Conservation (phyloP, 2,329 filamentous ascomycete genomes). For the Pyrenophora graminea region DNA sequence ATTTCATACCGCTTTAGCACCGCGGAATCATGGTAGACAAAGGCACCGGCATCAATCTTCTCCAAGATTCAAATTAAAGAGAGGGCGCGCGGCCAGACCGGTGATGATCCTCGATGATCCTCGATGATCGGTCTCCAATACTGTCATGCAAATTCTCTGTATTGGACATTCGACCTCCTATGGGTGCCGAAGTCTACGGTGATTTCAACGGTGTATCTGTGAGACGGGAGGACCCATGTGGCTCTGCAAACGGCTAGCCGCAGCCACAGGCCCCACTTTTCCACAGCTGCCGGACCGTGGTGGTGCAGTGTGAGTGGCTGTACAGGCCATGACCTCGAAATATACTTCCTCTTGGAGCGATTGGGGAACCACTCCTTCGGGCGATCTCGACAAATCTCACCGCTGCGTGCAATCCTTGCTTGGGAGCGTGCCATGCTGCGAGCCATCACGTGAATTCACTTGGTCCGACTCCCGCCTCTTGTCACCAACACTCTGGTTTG, state of each 20-base stretch:
- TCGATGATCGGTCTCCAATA: conserved; percentile 5
- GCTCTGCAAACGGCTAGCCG: conserved; percentile 19
- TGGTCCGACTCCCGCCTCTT: conserved; percentile 12
- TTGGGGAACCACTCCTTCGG: conserved; percentile 22
- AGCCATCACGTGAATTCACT: conserved; percentile 23
- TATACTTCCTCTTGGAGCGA: conserved; percentile 20
- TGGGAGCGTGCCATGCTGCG: conserved; percentile 11
- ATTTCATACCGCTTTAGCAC: conserved; percentile 14
- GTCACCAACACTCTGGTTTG: background rate
- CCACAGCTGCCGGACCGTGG: conserved; percentile 8
- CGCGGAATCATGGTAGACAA: conserved; percentile 4
- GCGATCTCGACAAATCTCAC: conserved; percentile 23
- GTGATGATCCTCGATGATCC: background rate
- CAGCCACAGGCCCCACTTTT: conserved; percentile 4
- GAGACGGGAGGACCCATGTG: conserved; percentile 21
- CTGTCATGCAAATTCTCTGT: background rate
- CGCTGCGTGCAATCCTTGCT: conserved; percentile 24
- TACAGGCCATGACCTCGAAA: conserved; percentile 5
- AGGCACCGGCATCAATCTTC: conserved; percentile 7
- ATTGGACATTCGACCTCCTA: no score
- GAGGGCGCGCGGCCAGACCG: conserved; percentile 6
- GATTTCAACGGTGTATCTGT: conserved; percentile 29
- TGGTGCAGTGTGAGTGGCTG: conserved; percentile 22
- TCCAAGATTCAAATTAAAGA: conserved; percentile 17
- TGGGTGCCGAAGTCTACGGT: conserved; percentile 1